These are phyloP conservation scores for Fusarium transvaalense DNA, from an alignment of 2,329 filamentous ascomycete species.

Conservation along the genomic window DNA sequence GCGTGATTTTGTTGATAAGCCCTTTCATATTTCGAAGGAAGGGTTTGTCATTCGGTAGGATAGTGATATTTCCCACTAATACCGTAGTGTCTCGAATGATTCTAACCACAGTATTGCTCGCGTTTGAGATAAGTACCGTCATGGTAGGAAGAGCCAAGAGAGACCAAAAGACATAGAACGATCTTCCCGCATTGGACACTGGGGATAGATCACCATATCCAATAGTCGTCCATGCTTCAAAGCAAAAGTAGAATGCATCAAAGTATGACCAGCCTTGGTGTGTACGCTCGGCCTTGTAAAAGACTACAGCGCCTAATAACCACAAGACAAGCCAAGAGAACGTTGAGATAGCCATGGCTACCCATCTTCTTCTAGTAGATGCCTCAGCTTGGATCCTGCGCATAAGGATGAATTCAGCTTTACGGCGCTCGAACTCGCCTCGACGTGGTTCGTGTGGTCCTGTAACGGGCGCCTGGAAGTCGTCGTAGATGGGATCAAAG, in stretches of 20 bases:
- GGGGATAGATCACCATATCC: background rate
- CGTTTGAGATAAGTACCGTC: constrained; percentile 10
- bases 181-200: background rate
- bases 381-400: background rate
- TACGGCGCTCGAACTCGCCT: constrained; percentile 1
- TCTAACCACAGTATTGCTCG: background rate
- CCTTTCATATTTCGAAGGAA: background rate
- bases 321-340: constrained; percentile 4
- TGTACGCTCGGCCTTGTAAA: background rate
- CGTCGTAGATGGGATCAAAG: background rate
- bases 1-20: background rate
- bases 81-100: background rate
- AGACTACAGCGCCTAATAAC: background rate
- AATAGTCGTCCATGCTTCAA: constrained; percentile 9
- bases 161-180: constrained; percentile 14
- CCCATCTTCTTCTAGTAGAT: background rate
- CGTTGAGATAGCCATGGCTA: background rate
- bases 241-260: constrained; percentile 15
- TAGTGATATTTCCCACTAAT: background rate
- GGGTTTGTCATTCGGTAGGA: background rate
- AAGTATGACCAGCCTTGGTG: constrained; percentile 10
- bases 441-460: no score
- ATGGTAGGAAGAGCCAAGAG: constrained; percentile 3
- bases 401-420: constrained; percentile 2
- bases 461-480: background rate